Evolutionary conservation across 345 rosid genomes (phyloP).

Genomic region (Odontarrhena argentea): DNA sequence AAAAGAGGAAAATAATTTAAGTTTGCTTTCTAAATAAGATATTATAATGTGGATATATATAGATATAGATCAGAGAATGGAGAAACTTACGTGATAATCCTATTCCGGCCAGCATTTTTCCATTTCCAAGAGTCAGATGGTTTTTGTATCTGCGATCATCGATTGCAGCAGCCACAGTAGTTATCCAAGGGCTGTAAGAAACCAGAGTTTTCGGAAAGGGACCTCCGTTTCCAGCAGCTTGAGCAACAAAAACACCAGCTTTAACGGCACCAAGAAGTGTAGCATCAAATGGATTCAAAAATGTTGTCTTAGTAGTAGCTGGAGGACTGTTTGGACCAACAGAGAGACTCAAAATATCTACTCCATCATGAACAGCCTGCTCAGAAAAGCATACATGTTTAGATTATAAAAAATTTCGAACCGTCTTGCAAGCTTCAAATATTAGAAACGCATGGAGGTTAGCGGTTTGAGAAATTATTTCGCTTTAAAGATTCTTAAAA

Average conservation of each 20-base stretch:
- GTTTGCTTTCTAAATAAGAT: not conserved
- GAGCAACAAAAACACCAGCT: conserved; percentile 97
- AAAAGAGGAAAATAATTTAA: not conserved
- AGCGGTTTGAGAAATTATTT: not conserved
- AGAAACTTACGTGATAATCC: conserved; percentile 84
- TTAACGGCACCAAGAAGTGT: conserved; percentile 96
- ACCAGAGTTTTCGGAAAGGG: conserved; percentile 95
- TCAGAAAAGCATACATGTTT: conserved; percentile 27
- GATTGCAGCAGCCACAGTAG: conserved; percentile 95
- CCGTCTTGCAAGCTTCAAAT: conserved; percentile 7
- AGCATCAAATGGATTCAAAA: conserved; percentile 90
- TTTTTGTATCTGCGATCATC: conserved; percentile 96
- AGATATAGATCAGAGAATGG: not conserved
- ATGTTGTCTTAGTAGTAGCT: conserved; percentile 82
- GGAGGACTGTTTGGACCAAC: conserved; percentile 98
- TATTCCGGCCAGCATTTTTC: conserved; percentile 79
- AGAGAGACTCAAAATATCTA: conserved; percentile 93
- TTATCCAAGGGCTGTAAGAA: conserved; percentile 97
- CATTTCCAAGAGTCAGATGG: conserved; percentile 83
- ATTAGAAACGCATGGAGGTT: conserved; percentile 4
- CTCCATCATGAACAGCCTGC: conserved; percentile 99
- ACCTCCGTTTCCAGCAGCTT: conserved; percentile 98
- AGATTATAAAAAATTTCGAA: not conserved
- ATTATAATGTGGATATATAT: not conserved
- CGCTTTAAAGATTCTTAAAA: conserved; percentile 23